phyloP scores from a whole-genome alignment of 129 eudicot genomes.

The Lactuca sativa region DNA sequence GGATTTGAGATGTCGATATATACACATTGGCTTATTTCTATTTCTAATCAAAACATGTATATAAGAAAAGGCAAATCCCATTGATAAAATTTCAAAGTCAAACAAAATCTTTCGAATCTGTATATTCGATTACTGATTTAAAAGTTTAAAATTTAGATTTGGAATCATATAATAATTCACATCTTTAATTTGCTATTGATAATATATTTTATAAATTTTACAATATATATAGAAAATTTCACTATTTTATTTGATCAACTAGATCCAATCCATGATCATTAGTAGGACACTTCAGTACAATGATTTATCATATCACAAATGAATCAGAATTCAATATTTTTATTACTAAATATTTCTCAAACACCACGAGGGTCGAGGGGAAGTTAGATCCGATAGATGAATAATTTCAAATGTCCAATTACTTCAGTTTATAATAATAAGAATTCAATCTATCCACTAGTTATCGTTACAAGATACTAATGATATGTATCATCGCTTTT shows the following conservation, averaged over 20 bases:
- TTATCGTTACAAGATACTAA: no score
- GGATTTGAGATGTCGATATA: no score
- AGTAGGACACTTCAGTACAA: neutral
- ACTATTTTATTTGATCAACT: neutral
- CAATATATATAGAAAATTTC: neutral
- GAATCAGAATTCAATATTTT: neutral
- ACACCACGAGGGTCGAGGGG: neutral
- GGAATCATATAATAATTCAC: neutral
- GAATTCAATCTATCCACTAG: no score
- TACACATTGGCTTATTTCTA: no score
- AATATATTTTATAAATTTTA: no score
- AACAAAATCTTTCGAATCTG: slow-evolving; percentile 25
- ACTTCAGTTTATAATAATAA: no score
- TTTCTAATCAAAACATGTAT: no score
- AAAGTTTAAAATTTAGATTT: no score
- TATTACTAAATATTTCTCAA: neutral
- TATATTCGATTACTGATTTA: neutral
- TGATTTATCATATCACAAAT: neutral
- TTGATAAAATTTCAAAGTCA: slow-evolving; percentile 9
- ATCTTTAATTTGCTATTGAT: neutral
- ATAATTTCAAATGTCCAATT: no score
- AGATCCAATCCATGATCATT: neutral
- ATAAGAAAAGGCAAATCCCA: neutral
- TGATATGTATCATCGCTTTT: no score
- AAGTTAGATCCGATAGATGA: neutral